Percentiles rank a stretch among this genome's conserved stretches.
phyloP scores from a whole-genome alignment of 768 basidiomycete species.

The Hygrocybe coccinea region DNA sequence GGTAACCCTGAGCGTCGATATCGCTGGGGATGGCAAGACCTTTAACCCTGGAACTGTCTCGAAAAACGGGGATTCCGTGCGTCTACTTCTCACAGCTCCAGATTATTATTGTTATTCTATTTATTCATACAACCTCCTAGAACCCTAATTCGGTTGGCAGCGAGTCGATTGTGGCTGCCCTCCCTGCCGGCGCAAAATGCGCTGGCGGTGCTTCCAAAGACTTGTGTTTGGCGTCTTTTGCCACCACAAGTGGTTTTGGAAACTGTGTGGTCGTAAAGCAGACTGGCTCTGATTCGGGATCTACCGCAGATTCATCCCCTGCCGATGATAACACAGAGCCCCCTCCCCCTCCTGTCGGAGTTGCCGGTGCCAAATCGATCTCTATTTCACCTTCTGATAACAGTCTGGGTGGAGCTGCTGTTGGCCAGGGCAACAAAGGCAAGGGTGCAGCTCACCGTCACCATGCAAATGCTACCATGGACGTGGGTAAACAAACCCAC shows the following conservation, averaged over 20 bases:
- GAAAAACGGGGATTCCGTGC: conserved; percentile 46
- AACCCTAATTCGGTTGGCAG: conserved; percentile 35
- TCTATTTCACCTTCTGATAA: too few species aligned
- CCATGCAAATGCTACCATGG: too few species aligned
- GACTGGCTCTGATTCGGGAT: too few species aligned
- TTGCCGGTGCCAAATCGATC: too few species aligned
- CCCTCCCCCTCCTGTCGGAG: too few species aligned
- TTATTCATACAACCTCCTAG: conserved; percentile 22
- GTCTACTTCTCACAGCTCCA: conserved; percentile 11
- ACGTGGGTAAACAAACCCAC: too few species aligned
- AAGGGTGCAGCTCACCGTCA: too few species aligned
- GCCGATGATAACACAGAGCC: too few species aligned
- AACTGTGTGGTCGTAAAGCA: conserved; percentile 50
- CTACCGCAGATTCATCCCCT: too few species aligned
- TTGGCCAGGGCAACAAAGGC: too few species aligned
- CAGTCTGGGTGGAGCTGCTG: too few species aligned
- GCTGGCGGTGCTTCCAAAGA: conserved; percentile 42
- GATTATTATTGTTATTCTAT: not conserved
- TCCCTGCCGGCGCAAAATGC: conserved; percentile 49
- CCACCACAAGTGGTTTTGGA: conserved; percentile 47
- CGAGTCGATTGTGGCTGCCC: conserved; percentile 37
- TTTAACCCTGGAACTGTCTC: conserved; percentile 37
- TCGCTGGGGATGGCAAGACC: conserved; percentile 38
- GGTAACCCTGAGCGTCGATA: conserved; percentile 43
- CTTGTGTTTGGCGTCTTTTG: conserved; percentile 50